These are phyloP conservation scores for Forsythia suspensa DNA, from an alignment of 257 asterid species.

Conservation along the genomic window DNA sequence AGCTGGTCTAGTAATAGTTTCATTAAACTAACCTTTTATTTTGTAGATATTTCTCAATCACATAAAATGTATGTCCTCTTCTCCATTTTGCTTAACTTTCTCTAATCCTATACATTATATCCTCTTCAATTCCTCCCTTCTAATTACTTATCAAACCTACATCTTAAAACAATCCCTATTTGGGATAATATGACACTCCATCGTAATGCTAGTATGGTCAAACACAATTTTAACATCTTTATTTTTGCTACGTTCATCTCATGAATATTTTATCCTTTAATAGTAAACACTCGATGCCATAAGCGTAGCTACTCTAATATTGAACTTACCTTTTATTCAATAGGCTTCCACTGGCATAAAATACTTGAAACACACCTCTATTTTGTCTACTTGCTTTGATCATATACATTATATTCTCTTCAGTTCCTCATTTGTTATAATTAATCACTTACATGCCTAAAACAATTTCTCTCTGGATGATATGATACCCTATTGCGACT, in stretches of 20 bases:
- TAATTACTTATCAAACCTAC: too few relatives aligned
- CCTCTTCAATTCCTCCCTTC: background rate
- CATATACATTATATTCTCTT: background rate
- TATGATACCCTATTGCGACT: too few relatives aligned
- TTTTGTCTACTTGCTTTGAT: too few relatives aligned
- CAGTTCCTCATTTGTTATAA: background rate
- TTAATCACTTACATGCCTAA: too few relatives aligned
- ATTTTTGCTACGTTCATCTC: background rate
- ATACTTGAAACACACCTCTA: too few relatives aligned
- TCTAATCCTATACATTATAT: background rate
- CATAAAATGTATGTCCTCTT: too few relatives aligned
- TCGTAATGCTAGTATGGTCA: background rate
- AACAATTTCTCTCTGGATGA: background rate
- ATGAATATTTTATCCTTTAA: too few relatives aligned
- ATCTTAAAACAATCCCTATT: background rate
- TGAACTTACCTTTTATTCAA: too few relatives aligned
- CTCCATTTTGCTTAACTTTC: background rate
- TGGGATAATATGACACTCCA: background rate
- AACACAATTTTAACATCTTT: background rate
- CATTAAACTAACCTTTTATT: too few relatives aligned
- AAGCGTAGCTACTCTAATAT: background rate
- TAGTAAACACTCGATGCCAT: background rate
- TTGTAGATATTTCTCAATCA: too few relatives aligned
- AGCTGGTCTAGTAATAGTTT: too few relatives aligned
- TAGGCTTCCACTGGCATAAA: too few relatives aligned